Percentiles rank a stretch among this genome's conserved stretches.
Conservation (phyloP, 208 protist genomes). For the Novymonas esmeraldas region DNA sequence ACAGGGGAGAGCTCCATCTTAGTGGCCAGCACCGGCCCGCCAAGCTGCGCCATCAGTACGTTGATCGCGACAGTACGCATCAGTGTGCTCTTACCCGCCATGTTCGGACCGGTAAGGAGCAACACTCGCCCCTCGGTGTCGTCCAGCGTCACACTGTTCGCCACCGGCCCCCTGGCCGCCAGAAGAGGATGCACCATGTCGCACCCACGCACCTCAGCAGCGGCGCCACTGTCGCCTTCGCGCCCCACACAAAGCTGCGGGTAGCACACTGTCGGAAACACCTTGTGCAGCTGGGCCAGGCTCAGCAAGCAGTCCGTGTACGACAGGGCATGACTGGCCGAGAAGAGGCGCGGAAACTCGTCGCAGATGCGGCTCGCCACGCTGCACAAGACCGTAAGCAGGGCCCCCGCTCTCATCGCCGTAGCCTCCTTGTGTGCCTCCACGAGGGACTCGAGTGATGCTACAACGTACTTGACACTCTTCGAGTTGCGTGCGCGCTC, state of each 20-base stretch:
- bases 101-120: conserved; percentile 98
- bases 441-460: conserved; percentile 41
- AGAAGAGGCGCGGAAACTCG: conserved; percentile 62
- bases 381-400: conserved; percentile 64
- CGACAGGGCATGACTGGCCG: conserved; percentile 57
- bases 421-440: conserved; percentile 68
- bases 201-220: conserved; percentile 22
- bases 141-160: conserved; percentile 75
- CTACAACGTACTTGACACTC: conserved; percentile 75
- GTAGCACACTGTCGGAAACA: conserved; percentile 34
- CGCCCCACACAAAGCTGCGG: conserved; percentile 17
- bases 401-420: conserved; percentile 51
- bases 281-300: conserved; percentile 43
- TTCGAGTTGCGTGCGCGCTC: conserved; percentile 72
- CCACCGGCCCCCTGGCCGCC: conserved; percentile 43
- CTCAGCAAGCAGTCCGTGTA: conserved; percentile 87
- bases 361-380: conserved; percentile 75
- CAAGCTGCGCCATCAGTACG: conserved; percentile 96
- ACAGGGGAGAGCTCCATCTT: conserved; percentile 76
- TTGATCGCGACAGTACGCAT: conserved; percentile 95
- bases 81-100: conserved; percentile 98
- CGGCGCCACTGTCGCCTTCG: background rate
- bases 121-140: conserved; percentile 83
- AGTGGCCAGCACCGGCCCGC: conserved; percentile 93
- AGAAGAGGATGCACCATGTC: conserved; percentile 49